Conservation (phyloP, 768 basidiomycete genomes). For the Nevesoporus exiguus region DNA sequence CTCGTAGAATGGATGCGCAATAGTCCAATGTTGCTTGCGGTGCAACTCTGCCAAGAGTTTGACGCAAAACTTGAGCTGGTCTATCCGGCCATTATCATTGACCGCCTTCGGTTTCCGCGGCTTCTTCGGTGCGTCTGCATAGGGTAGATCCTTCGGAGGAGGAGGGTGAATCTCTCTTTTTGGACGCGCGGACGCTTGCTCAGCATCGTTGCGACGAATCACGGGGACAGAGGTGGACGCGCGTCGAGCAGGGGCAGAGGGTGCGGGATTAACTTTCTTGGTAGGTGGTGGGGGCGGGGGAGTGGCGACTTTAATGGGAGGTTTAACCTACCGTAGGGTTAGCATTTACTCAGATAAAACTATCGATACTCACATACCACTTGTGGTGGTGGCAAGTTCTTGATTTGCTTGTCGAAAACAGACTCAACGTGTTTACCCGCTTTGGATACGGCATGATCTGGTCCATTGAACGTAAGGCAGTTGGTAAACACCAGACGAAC, state of each 20-base stretch:
- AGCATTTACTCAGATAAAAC: constrained; percentile 15
- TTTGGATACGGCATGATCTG: constrained; percentile 73
- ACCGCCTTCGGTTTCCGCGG: constrained; percentile 54
- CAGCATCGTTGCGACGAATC: constrained; percentile 73
- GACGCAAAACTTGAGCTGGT: constrained; percentile 81
- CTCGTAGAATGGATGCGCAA: constrained; percentile 85
- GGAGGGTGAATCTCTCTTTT: constrained; percentile 98
- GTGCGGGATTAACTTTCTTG: constrained; percentile 31
- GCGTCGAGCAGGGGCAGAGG: constrained; percentile 53
- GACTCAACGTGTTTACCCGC: constrained; percentile 82
- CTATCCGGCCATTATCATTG: constrained; percentile 66
- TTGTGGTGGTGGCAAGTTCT: constrained; percentile 72
- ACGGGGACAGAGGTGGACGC: constrained; percentile 79
- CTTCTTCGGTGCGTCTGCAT: constrained; percentile 74
- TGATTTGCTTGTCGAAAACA: constrained; percentile 84
- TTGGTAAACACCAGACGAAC: constrained; percentile 88
- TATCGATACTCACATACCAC: constrained; percentile 54
- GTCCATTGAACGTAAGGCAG: constrained; percentile 89
- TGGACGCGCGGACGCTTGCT: constrained; percentile 62
- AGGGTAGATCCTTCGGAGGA: constrained; percentile 85
- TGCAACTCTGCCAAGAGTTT: constrained; percentile 74
- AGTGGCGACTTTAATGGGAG: constrained; percentile 40
- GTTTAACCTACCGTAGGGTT: constrained; percentile 35
- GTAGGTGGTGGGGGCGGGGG: constrained; percentile 38
- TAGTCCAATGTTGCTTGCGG: constrained; percentile 69